A percentile compares a stretch with the other conserved stretches of the same genome.
Conservation (phyloP, 148 eudicot species). For the Persicaria tinctoria region DNA sequence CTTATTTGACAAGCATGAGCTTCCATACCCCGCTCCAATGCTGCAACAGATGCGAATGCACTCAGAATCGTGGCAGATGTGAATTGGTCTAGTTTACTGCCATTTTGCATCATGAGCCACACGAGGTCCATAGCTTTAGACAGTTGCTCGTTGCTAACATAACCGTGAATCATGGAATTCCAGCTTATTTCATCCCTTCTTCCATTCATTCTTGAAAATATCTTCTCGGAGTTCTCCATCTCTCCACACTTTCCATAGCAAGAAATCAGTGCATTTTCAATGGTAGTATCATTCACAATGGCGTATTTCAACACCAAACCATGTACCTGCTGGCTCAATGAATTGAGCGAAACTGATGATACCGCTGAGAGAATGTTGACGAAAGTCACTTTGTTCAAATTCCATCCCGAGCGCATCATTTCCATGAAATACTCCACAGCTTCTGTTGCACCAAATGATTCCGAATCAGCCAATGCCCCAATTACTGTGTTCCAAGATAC, state of each 20-base stretch:
- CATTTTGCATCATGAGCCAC: conserved; percentile 56
- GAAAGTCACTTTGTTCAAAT: conserved; percentile 50
- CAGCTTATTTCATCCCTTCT: conserved; percentile 62
- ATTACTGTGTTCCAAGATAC: conserved; percentile 77
- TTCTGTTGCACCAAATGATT: conserved; percentile 32
- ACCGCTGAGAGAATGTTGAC: conserved; percentile 61
- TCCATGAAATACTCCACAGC: conserved; percentile 39
- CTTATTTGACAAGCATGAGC: conserved; percentile 75
- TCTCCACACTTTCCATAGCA: conserved; percentile 74
- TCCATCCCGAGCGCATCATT: conserved; percentile 59
- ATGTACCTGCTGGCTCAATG: conserved; percentile 54
- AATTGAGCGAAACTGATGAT: conserved; percentile 40
- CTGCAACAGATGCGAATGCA: conserved; percentile 81
- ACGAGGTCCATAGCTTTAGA: conserved; percentile 65
- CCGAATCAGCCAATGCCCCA: conserved; percentile 54
- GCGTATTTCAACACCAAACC: conserved; percentile 42
- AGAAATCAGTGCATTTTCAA: conserved; percentile 58
- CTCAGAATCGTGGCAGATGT: conserved; percentile 74
- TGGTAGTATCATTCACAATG: conserved; percentile 27
- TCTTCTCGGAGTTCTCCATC: conserved; percentile 47
- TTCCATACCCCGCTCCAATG: conserved; percentile 80
- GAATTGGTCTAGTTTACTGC: conserved; percentile 55
- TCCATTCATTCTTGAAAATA: conserved; percentile 52
- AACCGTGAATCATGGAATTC: conserved; percentile 85
- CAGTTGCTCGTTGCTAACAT: conserved; percentile 56